These are phyloP conservation scores for Holtermannia corniformis DNA, from an alignment of 768 basidiomycete genomes.

Conservation along the genomic window DNA sequence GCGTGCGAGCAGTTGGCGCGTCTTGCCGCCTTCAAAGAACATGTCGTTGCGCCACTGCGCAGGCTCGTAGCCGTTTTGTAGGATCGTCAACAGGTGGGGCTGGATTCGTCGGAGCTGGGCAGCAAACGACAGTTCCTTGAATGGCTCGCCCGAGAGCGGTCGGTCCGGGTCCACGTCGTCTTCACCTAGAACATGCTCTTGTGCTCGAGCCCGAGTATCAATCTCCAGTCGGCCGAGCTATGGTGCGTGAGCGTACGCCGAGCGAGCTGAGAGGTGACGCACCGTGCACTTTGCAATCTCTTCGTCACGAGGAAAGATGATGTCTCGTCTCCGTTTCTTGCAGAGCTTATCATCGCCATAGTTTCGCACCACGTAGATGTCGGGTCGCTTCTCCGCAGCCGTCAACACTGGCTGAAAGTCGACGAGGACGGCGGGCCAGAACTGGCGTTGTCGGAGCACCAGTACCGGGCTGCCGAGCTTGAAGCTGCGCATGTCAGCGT, in stretches of 20 bases:
- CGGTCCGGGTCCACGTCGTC: not conserved
- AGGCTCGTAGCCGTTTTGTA: constrained; percentile 19
- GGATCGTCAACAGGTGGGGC: constrained; percentile 18
- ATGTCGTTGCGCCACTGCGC: constrained; percentile 20
- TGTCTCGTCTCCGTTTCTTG: constrained; percentile 4
- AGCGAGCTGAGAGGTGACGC: not conserved
- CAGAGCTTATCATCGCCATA: constrained; percentile 1
- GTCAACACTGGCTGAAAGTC: constrained; percentile 7
- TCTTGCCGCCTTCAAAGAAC: constrained; percentile 9
- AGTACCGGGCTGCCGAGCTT: not conserved
- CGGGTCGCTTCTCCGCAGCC: not conserved
- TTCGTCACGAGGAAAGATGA: constrained; percentile 14
- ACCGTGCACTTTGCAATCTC: constrained; percentile 20
- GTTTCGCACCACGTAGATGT: not conserved
- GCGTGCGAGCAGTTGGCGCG: not conserved
- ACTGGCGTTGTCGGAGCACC: not conserved
- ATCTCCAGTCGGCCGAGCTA: constrained; percentile 2
- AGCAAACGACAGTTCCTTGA: constrained; percentile 1
- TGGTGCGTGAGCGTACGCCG: constrained; percentile 2
- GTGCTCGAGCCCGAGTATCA: not conserved
- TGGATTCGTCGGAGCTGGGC: constrained; percentile 17
- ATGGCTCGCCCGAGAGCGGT: not conserved
- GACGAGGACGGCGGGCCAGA: constrained; percentile 4
- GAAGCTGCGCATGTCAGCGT: not conserved
- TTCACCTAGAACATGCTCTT: not conserved